Evolutionary conservation across 768 basidiomycete genomes (phyloP), one percentile per base, ranked within the genome.

Genomic region (Leccinum barrowsii): DNA sequence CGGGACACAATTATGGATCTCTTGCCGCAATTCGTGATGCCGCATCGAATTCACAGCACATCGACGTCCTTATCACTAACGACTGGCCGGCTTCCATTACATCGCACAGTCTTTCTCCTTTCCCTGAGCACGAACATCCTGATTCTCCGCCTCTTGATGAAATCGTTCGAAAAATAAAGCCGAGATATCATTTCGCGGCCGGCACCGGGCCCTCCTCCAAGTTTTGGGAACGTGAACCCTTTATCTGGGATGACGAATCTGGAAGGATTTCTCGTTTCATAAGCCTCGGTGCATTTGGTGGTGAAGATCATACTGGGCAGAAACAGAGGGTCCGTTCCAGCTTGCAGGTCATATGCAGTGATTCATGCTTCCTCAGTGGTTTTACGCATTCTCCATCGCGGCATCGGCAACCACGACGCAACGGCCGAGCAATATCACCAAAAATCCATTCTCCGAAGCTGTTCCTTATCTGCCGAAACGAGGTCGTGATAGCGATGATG

Each of bases 161-260:
- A 40, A 72, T 87, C 2, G 77, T 89, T 35, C 76, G 78, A 24
- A 81, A 80, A 58, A 83, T 82, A 24, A 88, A 87, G 65, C 94
- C 96, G 2, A 82, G 91, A 52, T 99, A 99, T 75, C 86, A 95
- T 65, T 92, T 98, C 68, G 83, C 89, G 21, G 81, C 83, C 51
- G 78, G 79, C 8, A 85, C 82, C 13, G 85, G 85, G 0, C 74
- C 78, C n/a, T 81, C 83, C 13, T 80, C 89, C 0, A 81, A 80
- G 54, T 99, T 97, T 70, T 98, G 95, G 94, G 97, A 99, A 71
- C 78, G 95, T 54, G 94, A 98, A 59, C 95, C 97, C 1, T 96
- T 87, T 69, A 71, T 82, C 4, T 98, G 94, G 94, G 82, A 84
- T 46, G 86, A 86, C 35, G 85, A 87, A 53, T 76, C 76, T 26